Evolutionary conservation across 768 basidiomycete genomes (phyloP), one percentile per base, ranked within the genome.

Genomic region (Mycena alexandri): DNA sequence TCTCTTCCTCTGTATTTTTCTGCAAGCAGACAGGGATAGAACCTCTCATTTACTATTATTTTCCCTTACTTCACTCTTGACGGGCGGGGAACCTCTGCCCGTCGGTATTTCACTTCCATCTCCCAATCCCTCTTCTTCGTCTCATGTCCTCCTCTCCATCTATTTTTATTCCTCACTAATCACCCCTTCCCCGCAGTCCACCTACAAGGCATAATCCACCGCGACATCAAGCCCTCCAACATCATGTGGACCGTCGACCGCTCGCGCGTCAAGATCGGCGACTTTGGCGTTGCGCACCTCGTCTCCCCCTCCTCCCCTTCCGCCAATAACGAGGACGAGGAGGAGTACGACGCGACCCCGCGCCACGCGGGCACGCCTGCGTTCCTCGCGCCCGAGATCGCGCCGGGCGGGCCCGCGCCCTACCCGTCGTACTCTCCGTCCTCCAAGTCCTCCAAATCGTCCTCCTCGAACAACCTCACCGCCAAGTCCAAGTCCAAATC

Each of bases 171-270:
- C 14, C 38, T 38, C 14, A 38, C 38, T 17, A 19, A 16, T 34
- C 52, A 29, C 33, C 16, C 13, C 58, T 17, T 61, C 36, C 59
- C 58, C 63, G n/a, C 75, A 99, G 97, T 99, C 2, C 98, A 99
- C 76, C 89, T 92, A 74, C 96, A 99, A 75, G 98, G 97, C 24
- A 99, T 99, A 78, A 98, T 99, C 55, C 98, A 99, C 80, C 94
- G 98, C 63, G 98, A 99, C 81, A 99, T 99, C 83, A 99, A 99
- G 77, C 98, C 98, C 29, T 94, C 96, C 51, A 99, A 99, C 79
- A 89, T 99, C 24, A 86, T 99, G 33, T 95, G 94, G 90, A 92
- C 93, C 3, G 85, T 86, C 29, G 93, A 97, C 81, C 90, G 93
- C 59, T 87, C 88, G 65, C 88, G 87, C 64, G 96, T 99, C 80